Percentiles rank a stretch among this genome's conserved stretches.
These are phyloP conservation scores for Akanthomyces uredinophilus DNA, from an alignment of 2,329 filamentous ascomycete species.

Conservation along the genomic window DNA sequence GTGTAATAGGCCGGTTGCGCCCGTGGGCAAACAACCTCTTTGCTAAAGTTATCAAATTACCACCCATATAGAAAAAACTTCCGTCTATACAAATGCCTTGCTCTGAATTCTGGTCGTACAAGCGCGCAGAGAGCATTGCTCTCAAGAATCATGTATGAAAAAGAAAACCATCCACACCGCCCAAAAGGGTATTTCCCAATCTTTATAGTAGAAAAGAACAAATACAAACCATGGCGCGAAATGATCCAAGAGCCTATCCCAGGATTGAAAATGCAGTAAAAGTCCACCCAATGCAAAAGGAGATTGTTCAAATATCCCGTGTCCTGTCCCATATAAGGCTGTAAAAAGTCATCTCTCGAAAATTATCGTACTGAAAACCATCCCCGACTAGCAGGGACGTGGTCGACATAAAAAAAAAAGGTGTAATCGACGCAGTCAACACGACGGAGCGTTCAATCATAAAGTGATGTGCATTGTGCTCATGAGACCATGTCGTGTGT, in stretches of 20 bases:
- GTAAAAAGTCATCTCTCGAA: background rate
- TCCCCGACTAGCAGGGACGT: background rate
- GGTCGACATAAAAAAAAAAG: background rate
- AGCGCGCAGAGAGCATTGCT: constrained; percentile 9
- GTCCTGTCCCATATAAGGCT: background rate
- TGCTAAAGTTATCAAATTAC: constrained; percentile 3
- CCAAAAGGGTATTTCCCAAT: constrained; percentile 14
- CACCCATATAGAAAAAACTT: background rate
- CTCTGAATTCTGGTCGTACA: constrained; percentile 6
- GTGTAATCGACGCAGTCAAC: background rate
- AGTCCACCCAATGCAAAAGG: constrained; percentile 10
- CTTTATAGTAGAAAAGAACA: constrained; percentile 1
- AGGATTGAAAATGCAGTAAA: constrained; percentile 8
- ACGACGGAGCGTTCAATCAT: background rate
- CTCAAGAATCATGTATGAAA: constrained; percentile 14
- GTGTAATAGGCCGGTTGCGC: background rate
- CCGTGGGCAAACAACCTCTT: background rate
- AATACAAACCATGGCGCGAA: constrained; percentile 16
- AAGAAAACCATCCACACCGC: constrained; percentile 10
- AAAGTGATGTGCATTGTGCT: background rate
- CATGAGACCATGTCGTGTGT: constrained; percentile 7
- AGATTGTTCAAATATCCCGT: background rate
- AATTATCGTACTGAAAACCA: constrained; percentile 2
- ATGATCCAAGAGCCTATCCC: background rate
- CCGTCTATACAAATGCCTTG: constrained; percentile 9